phyloP scores from a whole-genome alignment of 192 early-diverging fungal genomes.

The Backusella circina region DNA sequence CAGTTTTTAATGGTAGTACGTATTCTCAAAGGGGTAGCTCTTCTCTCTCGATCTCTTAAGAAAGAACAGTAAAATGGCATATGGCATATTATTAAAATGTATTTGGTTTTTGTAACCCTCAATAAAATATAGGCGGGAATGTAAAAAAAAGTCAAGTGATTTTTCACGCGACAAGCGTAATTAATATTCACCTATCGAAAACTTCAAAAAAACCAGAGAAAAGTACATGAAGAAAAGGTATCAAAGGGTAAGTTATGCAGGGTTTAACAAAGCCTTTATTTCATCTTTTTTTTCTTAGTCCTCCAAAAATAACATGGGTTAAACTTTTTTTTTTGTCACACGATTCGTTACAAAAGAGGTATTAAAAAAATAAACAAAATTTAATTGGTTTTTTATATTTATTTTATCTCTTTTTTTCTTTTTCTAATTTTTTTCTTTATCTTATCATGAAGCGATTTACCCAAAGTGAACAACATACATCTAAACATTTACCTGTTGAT shows the following conservation, averaged over 20 bases:
- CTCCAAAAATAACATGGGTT: neutral
- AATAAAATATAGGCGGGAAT: neutral
- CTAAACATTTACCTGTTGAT: constrained; percentile 16
- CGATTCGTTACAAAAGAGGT: neutral
- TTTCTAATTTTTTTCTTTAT: neutral
- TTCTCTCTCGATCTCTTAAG: neutral
- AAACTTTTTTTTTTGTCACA: neutral
- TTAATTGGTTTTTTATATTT: constrained; percentile 5
- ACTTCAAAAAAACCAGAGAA: neutral
- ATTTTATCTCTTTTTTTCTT: neutral
- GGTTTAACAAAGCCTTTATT: neutral
- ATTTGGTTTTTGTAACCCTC: neutral
- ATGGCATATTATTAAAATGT: neutral
- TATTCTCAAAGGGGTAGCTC: neutral
- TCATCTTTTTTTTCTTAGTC: neutral
- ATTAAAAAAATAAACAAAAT: neutral
- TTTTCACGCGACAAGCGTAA: neutral
- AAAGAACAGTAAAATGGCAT: neutral
- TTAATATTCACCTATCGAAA: neutral
- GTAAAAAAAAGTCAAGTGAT: neutral
- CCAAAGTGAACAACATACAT: neutral
- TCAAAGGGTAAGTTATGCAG: neutral
- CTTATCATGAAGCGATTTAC: constrained; percentile 11
- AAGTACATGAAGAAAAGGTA: neutral
- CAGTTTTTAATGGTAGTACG: neutral